phyloP scores from a whole-genome alignment of 2,329 filamentous ascomycete genomes.

The Botryotinia narcissicola region DNA sequence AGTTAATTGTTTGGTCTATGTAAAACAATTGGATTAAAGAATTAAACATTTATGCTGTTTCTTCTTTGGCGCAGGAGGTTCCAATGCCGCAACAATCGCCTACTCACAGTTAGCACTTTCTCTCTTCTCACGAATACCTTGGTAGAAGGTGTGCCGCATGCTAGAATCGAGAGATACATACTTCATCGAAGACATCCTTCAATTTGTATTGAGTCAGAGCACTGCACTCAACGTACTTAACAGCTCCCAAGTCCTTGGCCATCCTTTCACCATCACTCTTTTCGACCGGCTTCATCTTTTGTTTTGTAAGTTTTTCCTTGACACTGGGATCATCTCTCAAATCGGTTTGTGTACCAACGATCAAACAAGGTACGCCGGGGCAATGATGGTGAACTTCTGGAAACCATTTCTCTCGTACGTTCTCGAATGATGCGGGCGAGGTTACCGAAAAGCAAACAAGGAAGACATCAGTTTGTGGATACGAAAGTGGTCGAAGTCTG shows the following conservation, averaged over 20 bases:
- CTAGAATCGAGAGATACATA: constrained; percentile 45
- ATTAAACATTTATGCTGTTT: constrained; percentile 67
- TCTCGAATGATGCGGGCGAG: constrained; percentile 96
- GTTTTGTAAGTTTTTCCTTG: constrained; percentile 86
- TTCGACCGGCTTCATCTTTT: constrained; percentile 91
- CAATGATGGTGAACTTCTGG: constrained; percentile 99
- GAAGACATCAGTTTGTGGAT: constrained; percentile 98
- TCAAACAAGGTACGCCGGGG: constrained; percentile 93
- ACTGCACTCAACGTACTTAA: constrained; percentile 99
- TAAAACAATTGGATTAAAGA: constrained; percentile 47
- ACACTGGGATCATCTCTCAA: constrained; percentile 85
- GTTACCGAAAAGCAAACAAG: constrained; percentile 98
- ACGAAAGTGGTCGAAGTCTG: constrained; percentile 90
- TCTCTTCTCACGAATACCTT: constrained; percentile 64
- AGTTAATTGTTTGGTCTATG: constrained; percentile 2
- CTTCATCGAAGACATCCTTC: constrained; percentile 99
- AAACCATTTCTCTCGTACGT: constrained; percentile 99
- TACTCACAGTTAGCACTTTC: constrained; percentile 50
- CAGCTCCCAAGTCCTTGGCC: constrained; percentile 94
- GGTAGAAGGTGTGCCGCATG: not conserved
- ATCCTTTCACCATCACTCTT: constrained; percentile 93
- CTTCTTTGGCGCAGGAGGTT: constrained; percentile 82
- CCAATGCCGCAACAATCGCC: constrained; percentile 94
- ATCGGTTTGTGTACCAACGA: constrained; percentile 97
- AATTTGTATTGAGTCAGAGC: constrained; percentile 97